Base-by-base conservation (phyloP, 345 rosid species). In the Euphorbia lathyris region DNA sequence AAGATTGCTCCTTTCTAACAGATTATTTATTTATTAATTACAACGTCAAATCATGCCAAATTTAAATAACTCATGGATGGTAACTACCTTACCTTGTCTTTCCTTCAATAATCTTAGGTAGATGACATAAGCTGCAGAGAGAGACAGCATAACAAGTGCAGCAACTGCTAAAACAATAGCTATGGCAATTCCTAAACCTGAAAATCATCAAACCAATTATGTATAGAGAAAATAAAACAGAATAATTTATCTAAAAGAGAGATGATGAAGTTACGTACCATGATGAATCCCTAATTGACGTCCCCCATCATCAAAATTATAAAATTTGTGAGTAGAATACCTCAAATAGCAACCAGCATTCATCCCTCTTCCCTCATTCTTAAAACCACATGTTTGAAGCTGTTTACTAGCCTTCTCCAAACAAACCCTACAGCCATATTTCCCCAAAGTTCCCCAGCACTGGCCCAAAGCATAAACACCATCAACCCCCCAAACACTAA, bases 21-120 rank as follows among this genome's bases (percentile, higher is more conserved):
- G 11, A 55, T 22, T 2, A 55, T 22, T 12, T 20, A 50, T 20
- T 16, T 45, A 30, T n/a, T n/a, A 50, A 60, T 58, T 19, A 71
- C 40, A 20, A 32, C 14, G 53, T 51, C 12, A 65, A 8, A 4
- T 3, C 1, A 5, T 4, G 13, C 27, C n/a, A 56, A 4, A 10
- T 9, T 26, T 2, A 26, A 19, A n/a, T n/a, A n/a, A n/a, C n/a
- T n/a, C n/a, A n/a, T n/a, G n/a, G n/a, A n/a, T n/a, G n/a, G n/a
- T n/a, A n/a, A n/a, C n/a, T n/a, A n/a, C n/a, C n/a, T n/a, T 75
- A 85, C 89, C 89, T 81, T 69, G 22, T 80, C 58, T 85, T 13
- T 30, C 55, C 78, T 61, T 83, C 9, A 70, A 71, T 4, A 72
- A 16, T 64, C 73, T 81, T 36, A 63, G 9, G 71, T 72, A 79